Evolutionary conservation across 768 basidiomycete genomes (phyloP).

Genomic region (Suillus lakei): DNA sequence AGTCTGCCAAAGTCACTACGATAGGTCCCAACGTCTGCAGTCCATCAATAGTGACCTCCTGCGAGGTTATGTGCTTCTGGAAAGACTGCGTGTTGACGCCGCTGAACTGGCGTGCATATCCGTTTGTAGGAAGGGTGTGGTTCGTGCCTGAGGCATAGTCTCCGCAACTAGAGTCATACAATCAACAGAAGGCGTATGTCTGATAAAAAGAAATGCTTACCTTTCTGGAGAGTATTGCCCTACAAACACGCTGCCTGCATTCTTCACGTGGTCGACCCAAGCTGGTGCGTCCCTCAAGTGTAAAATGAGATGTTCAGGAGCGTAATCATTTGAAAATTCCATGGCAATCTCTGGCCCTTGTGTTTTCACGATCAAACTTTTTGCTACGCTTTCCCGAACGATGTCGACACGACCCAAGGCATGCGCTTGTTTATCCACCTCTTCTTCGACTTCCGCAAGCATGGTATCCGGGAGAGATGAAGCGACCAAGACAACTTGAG

Average conservation of each 20-base stretch:
- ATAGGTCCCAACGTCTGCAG: constrained; percentile 81
- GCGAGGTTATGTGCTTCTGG: constrained; percentile 99
- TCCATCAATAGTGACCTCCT: constrained; percentile 84
- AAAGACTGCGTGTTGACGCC: constrained; percentile 97
- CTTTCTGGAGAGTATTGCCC: constrained; percentile 96
- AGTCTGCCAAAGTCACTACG: constrained; percentile 89
- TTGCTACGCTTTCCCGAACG: constrained; percentile 84
- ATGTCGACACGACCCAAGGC: constrained; percentile 90
- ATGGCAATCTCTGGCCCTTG: constrained; percentile 75
- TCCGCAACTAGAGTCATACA: constrained; percentile 69
- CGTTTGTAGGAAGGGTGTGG: constrained; percentile 95
- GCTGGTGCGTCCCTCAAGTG: constrained; percentile 78
- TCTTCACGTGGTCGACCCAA: constrained; percentile 71
- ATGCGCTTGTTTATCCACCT: constrained; percentile 86
- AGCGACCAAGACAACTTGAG: constrained; percentile 93
- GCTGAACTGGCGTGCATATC: constrained; percentile 97
- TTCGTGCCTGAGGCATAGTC: constrained; percentile 99
- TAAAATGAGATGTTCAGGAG: constrained; percentile 96
- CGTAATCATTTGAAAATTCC: constrained; percentile 94
- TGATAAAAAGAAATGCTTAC: constrained; percentile 44
- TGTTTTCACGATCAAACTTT: constrained; percentile 87
- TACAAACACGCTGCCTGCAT: constrained; percentile 97
- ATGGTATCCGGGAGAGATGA: constrained; percentile 66
- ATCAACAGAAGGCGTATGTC: constrained; percentile 8
- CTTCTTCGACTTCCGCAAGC: constrained; percentile 77